Evolutionary conservation across 225 moss, liverwort and hornwort species (phyloP).

Genomic region (Neckera pumila): DNA sequence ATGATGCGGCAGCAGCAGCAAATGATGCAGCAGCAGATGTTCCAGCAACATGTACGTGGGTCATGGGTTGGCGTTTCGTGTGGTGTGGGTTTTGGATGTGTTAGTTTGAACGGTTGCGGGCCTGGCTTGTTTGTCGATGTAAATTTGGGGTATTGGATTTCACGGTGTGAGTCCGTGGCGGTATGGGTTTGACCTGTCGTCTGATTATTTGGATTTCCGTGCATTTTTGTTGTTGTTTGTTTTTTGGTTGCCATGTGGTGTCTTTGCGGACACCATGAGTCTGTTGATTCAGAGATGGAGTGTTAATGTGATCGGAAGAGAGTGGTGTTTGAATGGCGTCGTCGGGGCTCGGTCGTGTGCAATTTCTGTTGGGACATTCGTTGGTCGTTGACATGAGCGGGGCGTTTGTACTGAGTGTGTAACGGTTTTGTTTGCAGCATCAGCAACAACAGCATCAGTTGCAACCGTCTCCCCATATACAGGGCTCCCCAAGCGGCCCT

Average conservation of each 20-base stretch:
- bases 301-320: background rate
- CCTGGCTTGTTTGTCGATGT: background rate
- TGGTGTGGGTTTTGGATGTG: background rate
- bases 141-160: background rate
- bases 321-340: background rate
- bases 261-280: background rate
- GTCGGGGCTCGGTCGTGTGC: background rate
- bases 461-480: conserved; percentile 11
- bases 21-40: conserved; percentile 24
- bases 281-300: background rate
- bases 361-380: background rate
- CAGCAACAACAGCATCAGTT: conserved; percentile 22
- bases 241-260: background rate
- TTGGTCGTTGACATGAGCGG: background rate
- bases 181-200: background rate
- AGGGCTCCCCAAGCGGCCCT: conserved; percentile 14
- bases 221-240: background rate
- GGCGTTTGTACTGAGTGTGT: background rate
- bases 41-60: conserved; percentile 34
- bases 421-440: background rate
- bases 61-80: background rate
- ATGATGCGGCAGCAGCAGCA: conserved; percentile 16
- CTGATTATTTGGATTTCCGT: background rate
- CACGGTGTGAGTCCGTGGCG: background rate
- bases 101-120: background rate